A percentile compares a stretch with the other conserved stretches of the same genome.
Evolutionary conservation across 768 basidiomycete species (phyloP).

Genomic region (Amanita exitialis): DNA sequence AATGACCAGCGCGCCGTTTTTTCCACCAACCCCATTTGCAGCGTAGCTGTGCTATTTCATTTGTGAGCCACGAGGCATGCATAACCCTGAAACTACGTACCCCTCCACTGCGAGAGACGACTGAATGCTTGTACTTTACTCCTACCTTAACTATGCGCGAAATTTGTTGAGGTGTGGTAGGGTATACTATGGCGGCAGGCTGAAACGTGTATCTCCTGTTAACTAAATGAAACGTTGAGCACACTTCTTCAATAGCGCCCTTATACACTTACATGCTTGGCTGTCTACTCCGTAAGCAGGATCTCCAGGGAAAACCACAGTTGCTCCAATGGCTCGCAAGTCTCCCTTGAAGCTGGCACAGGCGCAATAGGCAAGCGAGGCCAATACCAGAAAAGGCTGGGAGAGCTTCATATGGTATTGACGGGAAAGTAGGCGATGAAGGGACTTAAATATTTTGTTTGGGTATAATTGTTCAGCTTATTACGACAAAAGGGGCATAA

Average conservation of each 20-base stretch:
- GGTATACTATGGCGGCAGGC: conserved; percentile 21
- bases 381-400: neutral
- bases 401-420: neutral
- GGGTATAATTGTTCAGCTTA: no score
- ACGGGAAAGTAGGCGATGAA: neutral
- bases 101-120: conserved; percentile 33
- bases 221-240: conserved; percentile 10
- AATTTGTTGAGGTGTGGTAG: conserved; percentile 17
- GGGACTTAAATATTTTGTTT: no score
- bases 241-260: neutral
- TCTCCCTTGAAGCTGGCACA: neutral
- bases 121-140: conserved; percentile 15
- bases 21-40: conserved; percentile 36
- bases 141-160: conserved; percentile 19
- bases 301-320: neutral
- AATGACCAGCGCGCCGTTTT: conserved; percentile 32
- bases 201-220: conserved; percentile 20
- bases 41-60: conserved; percentile 35
- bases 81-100: conserved; percentile 15
- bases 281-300: neutral
- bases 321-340: neutral
- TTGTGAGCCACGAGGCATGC: neutral
- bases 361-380: neutral
- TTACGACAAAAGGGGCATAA: no score
- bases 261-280: neutral